A percentile compares a stretch with the other conserved stretches of the same genome.
Evolutionary conservation across 75 land plant species (phyloP).

Genomic region (Chamaecyparis obtusa): DNA sequence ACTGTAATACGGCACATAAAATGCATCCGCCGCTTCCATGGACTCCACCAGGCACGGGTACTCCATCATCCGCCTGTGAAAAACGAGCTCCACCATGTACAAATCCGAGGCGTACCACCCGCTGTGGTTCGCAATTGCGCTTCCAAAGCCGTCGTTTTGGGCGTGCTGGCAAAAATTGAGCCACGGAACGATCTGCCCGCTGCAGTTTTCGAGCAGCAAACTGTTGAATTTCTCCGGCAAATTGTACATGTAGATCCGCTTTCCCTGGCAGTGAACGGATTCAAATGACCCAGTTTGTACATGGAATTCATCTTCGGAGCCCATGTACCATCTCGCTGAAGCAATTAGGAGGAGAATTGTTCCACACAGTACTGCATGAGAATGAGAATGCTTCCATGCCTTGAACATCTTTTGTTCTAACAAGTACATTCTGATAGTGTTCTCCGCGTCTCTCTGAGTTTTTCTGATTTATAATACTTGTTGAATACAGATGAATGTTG

Average conservation of each 20-base stretch:
- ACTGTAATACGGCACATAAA: constrained; percentile 33
- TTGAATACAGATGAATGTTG: too few species aligned
- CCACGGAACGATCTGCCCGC: constrained; percentile 19
- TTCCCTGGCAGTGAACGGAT: constrained; percentile 13
- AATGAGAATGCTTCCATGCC: too few species aligned
- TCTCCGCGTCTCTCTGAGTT: too few species aligned
- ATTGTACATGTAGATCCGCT: constrained; percentile 14
- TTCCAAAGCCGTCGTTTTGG: constrained; percentile 23
- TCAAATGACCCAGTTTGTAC: too few species aligned
- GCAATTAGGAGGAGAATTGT: too few species aligned
- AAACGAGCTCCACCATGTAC: constrained; percentile 45
- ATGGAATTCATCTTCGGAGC: too few species aligned
- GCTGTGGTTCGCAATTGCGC: not conserved
- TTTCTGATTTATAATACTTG: too few species aligned
- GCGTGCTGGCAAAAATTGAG: constrained; percentile 23
- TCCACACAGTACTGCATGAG: too few species aligned
- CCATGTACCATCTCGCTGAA: too few species aligned
- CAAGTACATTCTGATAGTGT: too few species aligned
- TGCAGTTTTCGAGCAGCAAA: constrained; percentile 23
- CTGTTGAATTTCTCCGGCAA: constrained; percentile 26
- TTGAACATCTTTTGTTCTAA: too few species aligned
- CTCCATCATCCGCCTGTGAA: constrained; percentile 21
- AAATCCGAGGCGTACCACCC: constrained; percentile 33
- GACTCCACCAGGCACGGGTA: constrained; percentile 16
- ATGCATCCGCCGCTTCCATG: constrained; percentile 21